Conservation (phyloP, 164 flowering plant species). For the Nelumbo lutea region DNA sequence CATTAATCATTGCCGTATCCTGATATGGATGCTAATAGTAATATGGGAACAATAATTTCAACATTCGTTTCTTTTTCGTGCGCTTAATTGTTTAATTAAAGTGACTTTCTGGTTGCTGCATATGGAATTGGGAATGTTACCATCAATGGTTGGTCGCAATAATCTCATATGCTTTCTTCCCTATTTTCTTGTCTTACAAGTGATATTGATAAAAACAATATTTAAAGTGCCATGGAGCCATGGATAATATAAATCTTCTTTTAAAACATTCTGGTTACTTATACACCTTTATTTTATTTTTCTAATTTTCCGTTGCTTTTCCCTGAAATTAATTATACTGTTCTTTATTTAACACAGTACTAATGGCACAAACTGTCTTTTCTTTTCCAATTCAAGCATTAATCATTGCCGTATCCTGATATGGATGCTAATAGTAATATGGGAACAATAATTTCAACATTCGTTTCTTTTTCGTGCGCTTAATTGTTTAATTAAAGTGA, state of each 20-base stretch:
- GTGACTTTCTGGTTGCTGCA: slow-evolving; percentile 1
- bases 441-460: not conserved
- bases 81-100: not conserved
- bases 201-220: not conserved
- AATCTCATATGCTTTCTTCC: too few species aligned
- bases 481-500: not conserved
- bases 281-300: not conserved
- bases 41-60: not conserved
- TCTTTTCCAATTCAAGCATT: not conserved
- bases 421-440: not conserved
- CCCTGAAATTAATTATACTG: not conserved
- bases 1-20: not conserved
- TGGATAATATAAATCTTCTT: not conserved
- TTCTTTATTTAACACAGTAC: not conserved
- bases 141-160: too few species aligned
- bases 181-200: not conserved
- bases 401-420: not conserved
- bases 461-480: not conserved
- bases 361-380: not conserved
- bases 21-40: not conserved
- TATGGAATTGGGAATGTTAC: not conserved
- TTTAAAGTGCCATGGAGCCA: not conserved
- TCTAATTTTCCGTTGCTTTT: not conserved
- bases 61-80: not conserved
- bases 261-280: too few species aligned